phyloP scores from a whole-genome alignment of 1,139 yeast species.

The Debaryomycetaceae sp. region DNA sequence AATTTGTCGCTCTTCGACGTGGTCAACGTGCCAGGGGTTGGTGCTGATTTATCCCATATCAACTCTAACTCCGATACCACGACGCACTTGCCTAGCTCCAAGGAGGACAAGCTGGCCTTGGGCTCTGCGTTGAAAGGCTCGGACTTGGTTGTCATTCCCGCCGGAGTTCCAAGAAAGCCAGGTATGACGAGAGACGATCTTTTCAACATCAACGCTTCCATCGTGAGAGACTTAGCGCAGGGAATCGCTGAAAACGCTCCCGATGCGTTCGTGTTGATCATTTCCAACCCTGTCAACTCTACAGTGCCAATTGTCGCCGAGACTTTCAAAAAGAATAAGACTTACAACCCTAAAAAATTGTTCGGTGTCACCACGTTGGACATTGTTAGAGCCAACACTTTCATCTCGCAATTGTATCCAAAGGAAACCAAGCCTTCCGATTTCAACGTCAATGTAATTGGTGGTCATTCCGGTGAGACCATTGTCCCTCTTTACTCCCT shows the following conservation, averaged over 20 bases:
- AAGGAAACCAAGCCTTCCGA: constrained; percentile 58
- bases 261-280: constrained; percentile 80
- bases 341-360: constrained; percentile 85
- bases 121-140: constrained; percentile 72
- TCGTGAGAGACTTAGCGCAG: constrained; percentile 87
- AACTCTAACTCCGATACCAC: constrained; percentile 83
- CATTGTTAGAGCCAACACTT: constrained; percentile 89
- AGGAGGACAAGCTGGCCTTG: constrained; percentile 73
- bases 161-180: constrained; percentile 99
- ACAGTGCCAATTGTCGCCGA: constrained; percentile 98
- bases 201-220: constrained; percentile 95
- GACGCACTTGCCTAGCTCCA: constrained; percentile 70
- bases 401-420: constrained; percentile 66
- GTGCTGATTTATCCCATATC: constrained; percentile 92
- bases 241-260: constrained; percentile 87
- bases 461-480: constrained; percentile 99
- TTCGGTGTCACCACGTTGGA: constrained; percentile 98
- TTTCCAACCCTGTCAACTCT: constrained; percentile 97
- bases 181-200: constrained; percentile 99
- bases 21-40: constrained; percentile 94
- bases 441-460: constrained; percentile 79
- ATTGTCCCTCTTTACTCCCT: constrained; percentile 88
- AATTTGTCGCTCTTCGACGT: constrained; percentile 87
- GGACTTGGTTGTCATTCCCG: constrained; percentile 92
- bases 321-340: constrained; percentile 81